A percentile compares a stretch with the other conserved stretches of the same genome.
Conservation (phyloP, 1,284 basidiomycete species). For the Moniliella sp. region DNA sequence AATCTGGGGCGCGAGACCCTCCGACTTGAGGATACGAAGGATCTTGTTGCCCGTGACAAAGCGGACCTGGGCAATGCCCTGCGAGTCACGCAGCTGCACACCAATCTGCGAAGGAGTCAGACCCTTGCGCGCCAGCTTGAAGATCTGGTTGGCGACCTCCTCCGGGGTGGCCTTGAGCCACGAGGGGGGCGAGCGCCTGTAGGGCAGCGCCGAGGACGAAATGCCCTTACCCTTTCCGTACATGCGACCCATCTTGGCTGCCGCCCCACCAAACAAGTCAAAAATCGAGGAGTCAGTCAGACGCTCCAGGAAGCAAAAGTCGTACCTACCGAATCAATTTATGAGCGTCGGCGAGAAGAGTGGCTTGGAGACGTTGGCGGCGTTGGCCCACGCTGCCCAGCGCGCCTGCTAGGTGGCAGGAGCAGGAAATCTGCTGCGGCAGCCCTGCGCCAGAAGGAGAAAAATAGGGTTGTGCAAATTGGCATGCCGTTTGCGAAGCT, state of each 20-base stretch:
- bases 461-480: no score
- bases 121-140: conserved; percentile 92
- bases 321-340: no score
- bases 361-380: no score
- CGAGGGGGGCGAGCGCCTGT: conserved; percentile 75
- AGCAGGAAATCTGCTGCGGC: no score
- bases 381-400: no score
- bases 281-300: no score
- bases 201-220: conserved; percentile 78
- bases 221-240: conserved; percentile 35
- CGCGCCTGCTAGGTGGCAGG: no score
- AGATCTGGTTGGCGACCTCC: conserved; percentile 84
- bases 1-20: conserved; percentile 85
- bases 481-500: no score
- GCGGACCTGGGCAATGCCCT: conserved; percentile 83
- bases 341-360: no score
- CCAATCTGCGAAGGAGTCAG: conserved; percentile 93
- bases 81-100: conserved; percentile 88
- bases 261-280: no score
- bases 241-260: conserved; percentile 34
- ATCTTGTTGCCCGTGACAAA: conserved; percentile 99
- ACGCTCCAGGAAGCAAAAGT: no score
- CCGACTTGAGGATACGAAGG: conserved; percentile 84
- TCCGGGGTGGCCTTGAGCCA: conserved; percentile 94
- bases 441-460: no score